These are phyloP conservation scores for Fusarium solani-melongenae DNA, from an alignment of 2,329 filamentous ascomycete species.

Conservation along the genomic window DNA sequence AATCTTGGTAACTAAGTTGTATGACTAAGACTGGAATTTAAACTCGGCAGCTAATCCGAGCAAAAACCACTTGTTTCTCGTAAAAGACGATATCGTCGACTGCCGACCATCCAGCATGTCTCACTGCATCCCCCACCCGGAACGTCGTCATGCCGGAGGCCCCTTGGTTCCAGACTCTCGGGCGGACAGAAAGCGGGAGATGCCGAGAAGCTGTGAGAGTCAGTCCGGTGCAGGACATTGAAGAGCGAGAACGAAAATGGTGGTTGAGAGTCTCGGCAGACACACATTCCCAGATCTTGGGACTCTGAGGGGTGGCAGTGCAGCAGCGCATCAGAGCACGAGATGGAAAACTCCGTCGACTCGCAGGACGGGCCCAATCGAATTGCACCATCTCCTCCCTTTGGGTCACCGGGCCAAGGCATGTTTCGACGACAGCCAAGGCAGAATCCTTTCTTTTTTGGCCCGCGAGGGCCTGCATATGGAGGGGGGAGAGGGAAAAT, in stretches of 20 bases:
- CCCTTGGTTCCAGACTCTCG: conserved; percentile 12
- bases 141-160: conserved; percentile 17
- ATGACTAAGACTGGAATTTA: not conserved
- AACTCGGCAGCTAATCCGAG: not conserved
- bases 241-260: conserved; percentile 3
- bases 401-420: not conserved
- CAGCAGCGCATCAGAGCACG: not conserved
- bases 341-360: not conserved
- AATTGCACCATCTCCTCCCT: not conserved
- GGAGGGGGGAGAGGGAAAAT: not conserved
- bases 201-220: conserved; percentile 18
- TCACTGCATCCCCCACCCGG: conserved; percentile 16
- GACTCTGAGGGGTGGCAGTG: not conserved
- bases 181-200: conserved; percentile 17
- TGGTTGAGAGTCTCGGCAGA: conserved; percentile 7
- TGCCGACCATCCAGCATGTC: not conserved
- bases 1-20: not conserved
- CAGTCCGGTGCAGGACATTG: conserved; percentile 7
- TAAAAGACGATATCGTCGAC: not conserved
- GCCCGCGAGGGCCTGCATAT: not conserved
- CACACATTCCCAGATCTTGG: not conserved
- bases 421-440: conserved; percentile 6
- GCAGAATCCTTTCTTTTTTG: not conserved
- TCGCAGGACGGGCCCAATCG: not conserved
- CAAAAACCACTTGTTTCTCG: not conserved